Base-by-base conservation (phyloP, 352 stramenopile genomes). In the Phytopythium kandeliae region DNA sequence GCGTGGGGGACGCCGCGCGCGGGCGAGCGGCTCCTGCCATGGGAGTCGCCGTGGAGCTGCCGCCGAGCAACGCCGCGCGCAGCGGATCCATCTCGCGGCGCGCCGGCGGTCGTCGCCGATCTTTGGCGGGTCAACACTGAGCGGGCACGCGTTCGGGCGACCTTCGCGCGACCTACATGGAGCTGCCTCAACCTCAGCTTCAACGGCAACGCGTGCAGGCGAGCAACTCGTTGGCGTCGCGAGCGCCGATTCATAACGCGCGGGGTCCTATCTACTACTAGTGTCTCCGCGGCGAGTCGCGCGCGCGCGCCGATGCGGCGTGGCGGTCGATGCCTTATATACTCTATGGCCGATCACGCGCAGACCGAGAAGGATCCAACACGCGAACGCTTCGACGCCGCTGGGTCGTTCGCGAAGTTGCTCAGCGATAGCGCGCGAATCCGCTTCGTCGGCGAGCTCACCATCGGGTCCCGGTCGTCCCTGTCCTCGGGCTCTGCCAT, bases 361-460 rank as follows among this genome's bases (percentile, higher is more conserved):
- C 60, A 62, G 43, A 73, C 58, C 8, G 74, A 80, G 58, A 86
- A 74, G 4, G 78, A 85, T 24, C 71, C 75, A 4, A 89, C 68
- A 12, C 78, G 71, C 37, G 78, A 87, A 36, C 78, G 78, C 53
- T 89, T 89, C 46, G 65, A 47, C 1, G 69, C 60, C 19, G 60
- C 73, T n/a, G 68, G 55, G 42, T 87, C 74, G 28, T 55, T 62
- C 46, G 69, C 57, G 48, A 64, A 83, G 41, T 63, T 69, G 63
- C 69, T 87, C 37, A 89, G 75, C 11, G 75, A 87, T 26, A 89
- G 64, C 33, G 78, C 74, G 35, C 78, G 78, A 65, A 87, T 85
- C 41, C 78, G 78, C 62, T 90, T 90, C n/a, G 69, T 87, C 16
- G 76, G 76, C 31, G 76, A 89, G 56, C 66, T 82, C 26, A 74